Evolutionary conservation across 352 stramenopile genomes (phyloP).

Genomic region (Globisporangium perplexum): DNA sequence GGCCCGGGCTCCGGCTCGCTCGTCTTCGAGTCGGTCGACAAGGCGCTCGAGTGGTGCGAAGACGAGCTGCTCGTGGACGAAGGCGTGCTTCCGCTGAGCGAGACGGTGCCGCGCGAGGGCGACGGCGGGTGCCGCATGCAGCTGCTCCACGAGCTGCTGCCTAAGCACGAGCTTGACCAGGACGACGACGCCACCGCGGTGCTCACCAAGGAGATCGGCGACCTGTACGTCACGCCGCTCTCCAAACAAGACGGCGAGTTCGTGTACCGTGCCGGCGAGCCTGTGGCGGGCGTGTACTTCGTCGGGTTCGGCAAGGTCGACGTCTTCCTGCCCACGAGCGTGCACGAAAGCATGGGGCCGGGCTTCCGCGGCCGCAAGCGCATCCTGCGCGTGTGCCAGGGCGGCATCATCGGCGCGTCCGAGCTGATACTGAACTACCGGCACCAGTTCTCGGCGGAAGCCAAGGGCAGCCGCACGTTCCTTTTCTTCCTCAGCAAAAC

Average conservation of each 20-base stretch:
- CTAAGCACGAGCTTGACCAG: conserved; percentile 14
- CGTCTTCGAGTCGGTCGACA: conserved; percentile 81
- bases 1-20: conserved; percentile 47
- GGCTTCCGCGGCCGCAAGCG: conserved; percentile 75
- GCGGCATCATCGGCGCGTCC: conserved; percentile 69
- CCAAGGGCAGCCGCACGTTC: conserved; percentile 44
- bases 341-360: conserved; percentile 72
- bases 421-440: conserved; percentile 80
- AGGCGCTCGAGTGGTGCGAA: conserved; percentile 83
- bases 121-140: conserved; percentile 37
- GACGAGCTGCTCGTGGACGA: conserved; percentile 75
- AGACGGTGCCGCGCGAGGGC: conserved; percentile 27
- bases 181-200: conserved; percentile 12
- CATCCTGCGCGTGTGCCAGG: conserved; percentile 76
- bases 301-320: conserved; percentile 83
- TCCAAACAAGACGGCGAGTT: conserved; percentile 57
- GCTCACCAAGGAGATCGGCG: conserved; percentile 57
- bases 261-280: conserved; percentile 57
- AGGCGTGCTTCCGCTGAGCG: conserved; percentile 61
- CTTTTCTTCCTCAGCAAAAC: conserved; percentile 80
- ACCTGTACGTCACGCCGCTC: conserved; percentile 60
- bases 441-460: conserved; percentile 78
- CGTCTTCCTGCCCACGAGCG: conserved; percentile 76
- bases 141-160: conserved; percentile 66
- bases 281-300: conserved; percentile 72